phyloP scores from a whole-genome alignment of 2,329 filamentous ascomycete species.

The Sclerotinia nivalis region DNA sequence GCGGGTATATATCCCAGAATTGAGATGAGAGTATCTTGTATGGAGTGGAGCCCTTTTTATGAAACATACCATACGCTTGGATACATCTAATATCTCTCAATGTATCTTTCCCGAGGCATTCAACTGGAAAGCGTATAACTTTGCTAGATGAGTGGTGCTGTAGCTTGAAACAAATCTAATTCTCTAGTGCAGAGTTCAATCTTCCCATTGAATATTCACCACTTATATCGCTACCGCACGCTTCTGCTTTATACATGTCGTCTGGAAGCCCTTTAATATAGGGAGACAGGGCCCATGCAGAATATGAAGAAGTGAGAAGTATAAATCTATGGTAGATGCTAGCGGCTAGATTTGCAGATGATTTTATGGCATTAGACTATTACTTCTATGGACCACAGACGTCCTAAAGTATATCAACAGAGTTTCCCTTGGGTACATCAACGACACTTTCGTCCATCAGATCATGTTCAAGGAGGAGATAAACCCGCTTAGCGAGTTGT shows the following conservation, averaged over 20 bases:
- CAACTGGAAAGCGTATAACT: neutral
- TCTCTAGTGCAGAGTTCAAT: neutral
- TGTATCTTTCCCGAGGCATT: neutral
- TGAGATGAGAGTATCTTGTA: neutral
- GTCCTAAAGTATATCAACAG: too few species aligned
- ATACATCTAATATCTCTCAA: neutral
- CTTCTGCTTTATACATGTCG: too few species aligned
- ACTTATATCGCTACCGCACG: neutral
- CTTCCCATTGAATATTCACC: neutral
- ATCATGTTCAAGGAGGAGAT: too few species aligned
- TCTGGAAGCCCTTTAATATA: neutral
- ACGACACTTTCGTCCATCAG: too few species aligned
- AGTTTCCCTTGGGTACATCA: too few species aligned
- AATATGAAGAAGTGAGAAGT: too few species aligned
- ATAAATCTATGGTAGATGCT: neutral
- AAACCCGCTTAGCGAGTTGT: neutral
- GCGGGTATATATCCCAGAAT: fast-evolving
- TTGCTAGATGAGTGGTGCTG: neutral
- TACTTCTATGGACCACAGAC: too few species aligned
- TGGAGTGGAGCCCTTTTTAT: neutral
- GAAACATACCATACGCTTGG: neutral
- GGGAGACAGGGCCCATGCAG: too few species aligned
- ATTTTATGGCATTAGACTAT: too few species aligned
- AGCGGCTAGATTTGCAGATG: neutral
- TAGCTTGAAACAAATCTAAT: neutral